These are phyloP conservation scores for Tylopilus vinaceipallidus DNA, from an alignment of 768 basidiomycete species.

Conservation along the genomic window DNA sequence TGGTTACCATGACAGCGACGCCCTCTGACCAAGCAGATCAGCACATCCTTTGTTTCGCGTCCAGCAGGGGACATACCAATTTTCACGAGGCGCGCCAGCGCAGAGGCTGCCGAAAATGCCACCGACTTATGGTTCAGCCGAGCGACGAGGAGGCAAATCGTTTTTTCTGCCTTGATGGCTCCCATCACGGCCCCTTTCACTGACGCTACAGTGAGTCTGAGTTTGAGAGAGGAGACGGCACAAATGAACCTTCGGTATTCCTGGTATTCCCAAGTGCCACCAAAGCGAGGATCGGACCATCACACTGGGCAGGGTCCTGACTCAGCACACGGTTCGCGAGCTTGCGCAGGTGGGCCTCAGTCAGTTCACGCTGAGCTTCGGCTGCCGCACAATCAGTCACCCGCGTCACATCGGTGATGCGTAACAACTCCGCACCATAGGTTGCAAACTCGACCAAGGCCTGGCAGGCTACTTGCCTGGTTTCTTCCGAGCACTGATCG, in stretches of 20 bases:
- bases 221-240: neutral
- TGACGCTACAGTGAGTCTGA: neutral
- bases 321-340: conserved; percentile 18
- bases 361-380: conserved; percentile 4
- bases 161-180: conserved; percentile 15
- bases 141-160: conserved; percentile 16
- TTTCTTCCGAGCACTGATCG: conserved; percentile 18
- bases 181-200: conserved; percentile 9
- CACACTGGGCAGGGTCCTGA: conserved; percentile 5
- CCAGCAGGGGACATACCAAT: conserved; percentile 18
- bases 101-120: conserved; percentile 20
- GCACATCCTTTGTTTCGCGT: neutral
- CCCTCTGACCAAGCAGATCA: conserved; percentile 11
- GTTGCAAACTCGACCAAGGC: conserved; percentile 16
- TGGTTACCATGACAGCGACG: conserved; percentile 10
- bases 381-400: conserved; percentile 5
- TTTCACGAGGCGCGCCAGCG: conserved; percentile 13
- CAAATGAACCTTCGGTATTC: conserved; percentile 9
- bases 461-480: conserved; percentile 12
- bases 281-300: conserved; percentile 19
- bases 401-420: too few relatives aligned
- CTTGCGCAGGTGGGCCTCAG: conserved; percentile 6
- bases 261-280: conserved; percentile 13
- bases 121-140: conserved; percentile 15
- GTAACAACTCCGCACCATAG: conserved; percentile 12